These are phyloP conservation scores for Hygrophoropsis aurantiaca DNA, from an alignment of 768 basidiomycete genomes.

Conservation along the genomic window DNA sequence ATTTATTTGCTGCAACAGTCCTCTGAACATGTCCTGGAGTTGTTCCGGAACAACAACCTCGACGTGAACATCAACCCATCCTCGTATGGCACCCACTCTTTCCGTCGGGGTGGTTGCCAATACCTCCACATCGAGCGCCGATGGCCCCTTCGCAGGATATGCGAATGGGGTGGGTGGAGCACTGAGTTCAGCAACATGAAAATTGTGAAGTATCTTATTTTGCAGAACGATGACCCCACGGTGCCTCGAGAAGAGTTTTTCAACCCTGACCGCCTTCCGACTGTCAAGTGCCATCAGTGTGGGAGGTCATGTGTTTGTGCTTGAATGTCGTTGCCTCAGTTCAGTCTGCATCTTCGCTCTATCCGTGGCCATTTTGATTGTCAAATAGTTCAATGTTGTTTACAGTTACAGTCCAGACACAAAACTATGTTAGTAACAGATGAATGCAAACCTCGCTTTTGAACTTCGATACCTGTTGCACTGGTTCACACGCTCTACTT, in stretches of 20 bases:
- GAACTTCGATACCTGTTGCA: too few species aligned
- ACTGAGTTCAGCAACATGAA: constrained; percentile 38
- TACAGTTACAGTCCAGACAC: too few species aligned
- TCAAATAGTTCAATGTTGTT: too few species aligned
- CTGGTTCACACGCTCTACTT: too few species aligned
- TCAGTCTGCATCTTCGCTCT: too few species aligned
- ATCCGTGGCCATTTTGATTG: too few species aligned
- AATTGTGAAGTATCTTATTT: constrained; percentile 43
- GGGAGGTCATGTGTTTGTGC: constrained; percentile 31
- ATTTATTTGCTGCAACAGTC: constrained; percentile 28
- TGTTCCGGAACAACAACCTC: constrained; percentile 39
- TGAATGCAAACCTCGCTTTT: too few species aligned
- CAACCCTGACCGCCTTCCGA: constrained; percentile 26
- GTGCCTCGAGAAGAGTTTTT: constrained; percentile 36
- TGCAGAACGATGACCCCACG: constrained; percentile 38
- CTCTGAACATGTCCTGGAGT: constrained; percentile 35
- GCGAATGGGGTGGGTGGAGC: constrained; percentile 48
- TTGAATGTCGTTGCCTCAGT: constrained; percentile 9
- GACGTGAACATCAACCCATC: constrained; percentile 37
- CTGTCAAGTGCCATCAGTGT: constrained; percentile 24
- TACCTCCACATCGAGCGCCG: constrained; percentile 31
- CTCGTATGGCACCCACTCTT: constrained; percentile 22
- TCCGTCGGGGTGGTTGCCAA: constrained; percentile 42
- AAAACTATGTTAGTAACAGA: too few species aligned
- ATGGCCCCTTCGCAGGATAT: constrained; percentile 38